Evolutionary conservation across 78 protist genomes (phyloP), one percentile per base, ranked within the genome.

Genomic region (Dictyostelium intermedium): DNA sequence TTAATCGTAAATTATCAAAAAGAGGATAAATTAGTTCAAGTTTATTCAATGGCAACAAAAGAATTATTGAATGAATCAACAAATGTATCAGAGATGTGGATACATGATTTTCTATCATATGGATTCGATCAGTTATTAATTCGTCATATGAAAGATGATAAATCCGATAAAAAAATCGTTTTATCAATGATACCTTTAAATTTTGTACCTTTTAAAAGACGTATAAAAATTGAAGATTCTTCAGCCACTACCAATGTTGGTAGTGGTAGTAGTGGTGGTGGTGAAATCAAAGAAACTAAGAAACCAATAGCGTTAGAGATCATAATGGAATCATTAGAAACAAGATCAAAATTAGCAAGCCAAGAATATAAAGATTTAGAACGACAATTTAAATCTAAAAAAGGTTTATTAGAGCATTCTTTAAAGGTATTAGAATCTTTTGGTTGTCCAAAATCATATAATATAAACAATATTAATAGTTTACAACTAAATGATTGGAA

Each of bases 101-200:
- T 50, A 5, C 78, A 86, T 35, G 92, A 86, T 61, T 86, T 73
- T 27, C 5, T 61, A n/a, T 14, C 27, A 7, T 34, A 77, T 73
- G 92, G 92, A 3, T 41, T 23, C 23, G 84, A 86, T 77, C 92
- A 86, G 30, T 30, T 86, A 5, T 39, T 86, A 39, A 39, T 60
- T 25, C 79, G 92, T 76, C 92, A 86, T 47, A 32, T 35, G 2
- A 83, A 50, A 61, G 69, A 11, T n/a, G 70, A 37, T n/a, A 30
- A 39, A 41, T 5, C 61, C 9, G 45, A 72, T 39, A 84, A 76
- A 37, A 16, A 47, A 7, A 45, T 84, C 30, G 25, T 61, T 34
- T n/a, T 84, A 18, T 84, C 91, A 43, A 35, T 84, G 34, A 72
- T 84, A 37, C 47, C 77, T 8, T 61, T 83, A 23, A 32, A 35